Percentiles rank a stretch among this genome's conserved stretches.
These are phyloP conservation scores for Trichosanthes truncata DNA, from an alignment of 306 rosid genomes.

Conservation along the genomic window DNA sequence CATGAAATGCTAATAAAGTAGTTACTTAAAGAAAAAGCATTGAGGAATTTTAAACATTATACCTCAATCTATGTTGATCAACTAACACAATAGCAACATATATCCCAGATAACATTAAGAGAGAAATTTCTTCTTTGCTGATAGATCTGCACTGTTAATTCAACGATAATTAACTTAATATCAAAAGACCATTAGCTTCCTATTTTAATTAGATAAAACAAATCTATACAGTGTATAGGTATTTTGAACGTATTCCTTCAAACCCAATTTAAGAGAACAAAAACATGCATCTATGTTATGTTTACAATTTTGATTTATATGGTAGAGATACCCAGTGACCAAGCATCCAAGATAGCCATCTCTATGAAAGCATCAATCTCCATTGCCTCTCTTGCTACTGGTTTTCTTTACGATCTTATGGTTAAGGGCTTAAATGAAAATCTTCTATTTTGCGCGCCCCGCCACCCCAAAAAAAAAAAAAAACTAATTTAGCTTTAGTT, in stretches of 20 bases:
- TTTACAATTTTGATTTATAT: background rate
- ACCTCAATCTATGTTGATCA: slow-evolving; percentile 82
- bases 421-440: background rate
- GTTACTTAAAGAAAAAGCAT: background rate
- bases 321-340: background rate
- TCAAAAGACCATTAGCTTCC: slow-evolving; percentile 10
- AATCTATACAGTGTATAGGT: background rate
- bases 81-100: slow-evolving; percentile 83
- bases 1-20: background rate
- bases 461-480: too few species aligned
- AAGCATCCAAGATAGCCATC: background rate
- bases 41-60: background rate
- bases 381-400: background rate
- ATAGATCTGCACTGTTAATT: slow-evolving; percentile 79
- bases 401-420: background rate
- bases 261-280: background rate
- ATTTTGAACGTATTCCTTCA: background rate
- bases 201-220: background rate
- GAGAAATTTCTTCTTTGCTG: slow-evolving; percentile 53
- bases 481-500: background rate
- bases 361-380: background rate
- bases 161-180: slow-evolving; percentile 21
- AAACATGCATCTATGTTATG: background rate
- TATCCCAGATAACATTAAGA: slow-evolving; percentile 64
- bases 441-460: background rate